Base-by-base conservation (phyloP, 2,329 filamentous ascomycete genomes). In the Trichoderma breve region DNA sequence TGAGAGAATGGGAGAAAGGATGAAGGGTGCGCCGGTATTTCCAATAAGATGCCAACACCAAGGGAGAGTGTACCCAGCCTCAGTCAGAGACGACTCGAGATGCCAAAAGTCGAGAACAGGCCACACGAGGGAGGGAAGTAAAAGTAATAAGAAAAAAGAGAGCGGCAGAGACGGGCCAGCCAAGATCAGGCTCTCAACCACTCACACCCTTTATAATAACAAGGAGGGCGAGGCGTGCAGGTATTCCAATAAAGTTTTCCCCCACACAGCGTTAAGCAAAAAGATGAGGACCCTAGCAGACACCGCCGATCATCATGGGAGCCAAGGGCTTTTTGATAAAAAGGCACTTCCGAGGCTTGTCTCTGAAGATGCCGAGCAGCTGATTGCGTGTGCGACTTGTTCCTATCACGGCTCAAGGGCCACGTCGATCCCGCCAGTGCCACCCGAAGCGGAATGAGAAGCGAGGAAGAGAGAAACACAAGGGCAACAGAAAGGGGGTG, bases 371-470 rank as follows among this genome's bases (percentile, higher is more conserved):
- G 36, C 28, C 12, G 11, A 21, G 65, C 32, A 60, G 60, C 32
- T 43, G 34, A 30, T 34, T 32, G 34, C 39, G 28, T 60, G 66
- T 70, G 67, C 21, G 39, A 70, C 67, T 53, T 51, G 26, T 26
- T 61, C 51, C 66, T 70, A 70, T 53, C 57, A 62, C 55, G 39
- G 66, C 57, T 61, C 39, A n/a, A 61, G 18, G 28, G 28, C 28
- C 26, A 69, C 67, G 57, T 62, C 57, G 67, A 70, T 70, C 67
- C 57, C 57, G 28, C 57, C 57, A 61, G 67, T 62, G 67, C 21
- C 67, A 70, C 67, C 67, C 57, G 57, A 70, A 62, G 57, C 67
- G 67, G 67, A 28, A 51, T 62, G 57, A 62, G 67, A 70, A 70
- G 67, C 62, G 60, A 64, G 61, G 18, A 62, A 62, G 67, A 61